phyloP scores from a whole-genome alignment of 2,329 filamentous ascomycete genomes.

The Niveomyces coronatus region DNA sequence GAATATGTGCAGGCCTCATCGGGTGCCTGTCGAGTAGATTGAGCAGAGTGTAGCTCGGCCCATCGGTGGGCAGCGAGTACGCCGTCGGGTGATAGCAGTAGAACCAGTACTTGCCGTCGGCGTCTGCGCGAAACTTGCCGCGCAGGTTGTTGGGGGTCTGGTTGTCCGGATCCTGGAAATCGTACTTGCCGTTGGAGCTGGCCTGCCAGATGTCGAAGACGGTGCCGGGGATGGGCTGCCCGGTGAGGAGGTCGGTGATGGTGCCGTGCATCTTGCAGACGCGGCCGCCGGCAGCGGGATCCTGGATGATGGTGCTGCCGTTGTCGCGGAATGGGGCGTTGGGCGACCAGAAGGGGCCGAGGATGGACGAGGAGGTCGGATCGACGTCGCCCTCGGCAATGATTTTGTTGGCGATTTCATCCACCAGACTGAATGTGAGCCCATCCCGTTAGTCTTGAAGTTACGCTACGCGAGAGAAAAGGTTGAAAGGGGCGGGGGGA shows the following conservation, averaged over 20 bases:
- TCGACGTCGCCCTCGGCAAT: constrained; percentile 49
- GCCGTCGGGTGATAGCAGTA: constrained; percentile 58
- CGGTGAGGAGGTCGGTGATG: constrained; percentile 54
- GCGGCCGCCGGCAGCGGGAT: constrained; percentile 46
- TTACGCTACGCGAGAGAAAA: constrained; percentile 3
- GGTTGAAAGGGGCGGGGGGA: background rate
- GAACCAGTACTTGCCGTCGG: constrained; percentile 59
- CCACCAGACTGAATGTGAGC: constrained; percentile 36
- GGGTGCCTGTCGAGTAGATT: constrained; percentile 37
- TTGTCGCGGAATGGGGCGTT: constrained; percentile 61
- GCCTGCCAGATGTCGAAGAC: constrained; percentile 75
- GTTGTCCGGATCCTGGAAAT: constrained; percentile 63
- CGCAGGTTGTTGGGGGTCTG: constrained; percentile 65
- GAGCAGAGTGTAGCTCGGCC: constrained; percentile 32
- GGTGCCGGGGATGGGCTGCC: constrained; percentile 54
- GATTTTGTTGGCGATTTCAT: constrained; percentile 56
- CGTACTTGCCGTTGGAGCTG: constrained; percentile 65
- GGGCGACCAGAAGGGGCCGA: constrained; percentile 70
- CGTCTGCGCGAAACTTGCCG: constrained; percentile 63
- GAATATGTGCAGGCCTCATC: constrained; percentile 40
- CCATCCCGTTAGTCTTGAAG: background rate
- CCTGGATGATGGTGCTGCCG: constrained; percentile 56
- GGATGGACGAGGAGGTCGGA: constrained; percentile 66
- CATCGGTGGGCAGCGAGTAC: constrained; percentile 48
- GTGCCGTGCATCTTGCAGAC: constrained; percentile 59